phyloP scores from a whole-genome alignment of 2,329 filamentous ascomycete genomes.

The Hypoxylon sp. region DNA sequence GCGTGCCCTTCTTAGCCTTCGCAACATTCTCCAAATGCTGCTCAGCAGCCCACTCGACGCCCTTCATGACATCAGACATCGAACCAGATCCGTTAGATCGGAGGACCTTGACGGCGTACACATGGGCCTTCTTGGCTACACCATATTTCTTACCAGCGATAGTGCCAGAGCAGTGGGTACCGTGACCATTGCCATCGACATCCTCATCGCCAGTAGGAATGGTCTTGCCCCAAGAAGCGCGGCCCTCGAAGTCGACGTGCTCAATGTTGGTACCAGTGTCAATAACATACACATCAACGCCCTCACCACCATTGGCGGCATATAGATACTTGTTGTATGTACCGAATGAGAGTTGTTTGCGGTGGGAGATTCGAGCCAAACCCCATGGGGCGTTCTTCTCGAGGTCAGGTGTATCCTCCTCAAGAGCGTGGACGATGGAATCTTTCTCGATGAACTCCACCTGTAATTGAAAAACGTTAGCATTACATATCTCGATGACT shows the following conservation, averaged over 20 bases:
- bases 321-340: slow-evolving; percentile 99
- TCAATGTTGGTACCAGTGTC: slow-evolving; percentile 95
- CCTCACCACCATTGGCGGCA: slow-evolving; percentile 89
- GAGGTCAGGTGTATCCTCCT: slow-evolving; percentile 63
- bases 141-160: slow-evolving; percentile 99
- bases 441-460: slow-evolving; percentile 98
- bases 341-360: slow-evolving; percentile 86
- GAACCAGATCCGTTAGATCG: slow-evolving; percentile 96
- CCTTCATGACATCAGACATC: slow-evolving; percentile 99
- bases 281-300: slow-evolving; percentile 98
- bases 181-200: slow-evolving; percentile 96
- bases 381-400: slow-evolving; percentile 99
- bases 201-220: slow-evolving; percentile 89
- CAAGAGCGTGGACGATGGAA: slow-evolving; percentile 88
- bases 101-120: slow-evolving; percentile 98
- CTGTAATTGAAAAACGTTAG: slow-evolving; percentile 64
- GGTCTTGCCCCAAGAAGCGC: slow-evolving; percentile 97
- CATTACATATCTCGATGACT: slow-evolving; percentile 4
- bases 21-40: slow-evolving; percentile 82
- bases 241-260: slow-evolving; percentile 97
- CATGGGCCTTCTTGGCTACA: slow-evolving; percentile 98
- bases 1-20: slow-evolving; percentile 86
- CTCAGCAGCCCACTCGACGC: slow-evolving; percentile 93
- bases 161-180: slow-evolving; percentile 98
- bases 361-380: slow-evolving; percentile 97